Evolutionary conservation across 169 alveolate genomes (phyloP).

Genomic region (Plasmodium relictum): DNA sequence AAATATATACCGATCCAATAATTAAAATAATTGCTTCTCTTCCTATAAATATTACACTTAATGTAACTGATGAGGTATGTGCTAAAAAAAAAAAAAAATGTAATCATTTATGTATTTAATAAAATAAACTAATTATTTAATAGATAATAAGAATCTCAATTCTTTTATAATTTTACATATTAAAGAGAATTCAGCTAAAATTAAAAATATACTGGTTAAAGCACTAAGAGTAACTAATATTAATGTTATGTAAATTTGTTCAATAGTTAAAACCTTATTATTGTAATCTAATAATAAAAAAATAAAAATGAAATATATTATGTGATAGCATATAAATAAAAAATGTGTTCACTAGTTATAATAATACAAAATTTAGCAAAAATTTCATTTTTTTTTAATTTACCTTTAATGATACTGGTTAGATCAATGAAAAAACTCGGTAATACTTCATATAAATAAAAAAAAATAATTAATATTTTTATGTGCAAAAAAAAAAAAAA

Average conservation of each 20-base stretch:
- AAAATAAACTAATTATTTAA: not conserved
- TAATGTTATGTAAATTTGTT: slow-evolving; percentile 21
- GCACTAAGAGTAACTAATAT: slow-evolving; percentile 45
- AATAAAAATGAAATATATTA: not conserved
- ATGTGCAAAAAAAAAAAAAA: not conserved
- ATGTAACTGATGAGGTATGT: slow-evolving; percentile 58
- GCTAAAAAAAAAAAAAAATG: slow-evolving; percentile 9
- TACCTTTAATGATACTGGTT: slow-evolving; percentile 40
- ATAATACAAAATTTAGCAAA: not conserved
- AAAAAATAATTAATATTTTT: slow-evolving; percentile 3
- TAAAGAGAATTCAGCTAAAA: slow-evolving; percentile 51
- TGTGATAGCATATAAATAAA: not conserved
- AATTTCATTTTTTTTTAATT: not conserved
- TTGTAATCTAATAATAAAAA: slow-evolving; percentile 47
- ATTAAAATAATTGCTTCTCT: slow-evolving; percentile 67
- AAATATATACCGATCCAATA: slow-evolving; percentile 48
- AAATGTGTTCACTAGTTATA: not conserved
- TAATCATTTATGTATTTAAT: not conserved
- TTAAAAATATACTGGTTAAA: slow-evolving; percentile 43
- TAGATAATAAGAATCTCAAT: not conserved
- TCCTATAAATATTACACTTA: slow-evolving; percentile 63
- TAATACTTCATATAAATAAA: slow-evolving; percentile 14
- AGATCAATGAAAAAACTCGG: slow-evolving; percentile 45
- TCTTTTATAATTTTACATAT: slow-evolving; percentile 30
- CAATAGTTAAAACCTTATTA: slow-evolving; percentile 33